Conservation (phyloP, 148 eudicot genomes). For the Hydrangea macrophylla region DNA sequence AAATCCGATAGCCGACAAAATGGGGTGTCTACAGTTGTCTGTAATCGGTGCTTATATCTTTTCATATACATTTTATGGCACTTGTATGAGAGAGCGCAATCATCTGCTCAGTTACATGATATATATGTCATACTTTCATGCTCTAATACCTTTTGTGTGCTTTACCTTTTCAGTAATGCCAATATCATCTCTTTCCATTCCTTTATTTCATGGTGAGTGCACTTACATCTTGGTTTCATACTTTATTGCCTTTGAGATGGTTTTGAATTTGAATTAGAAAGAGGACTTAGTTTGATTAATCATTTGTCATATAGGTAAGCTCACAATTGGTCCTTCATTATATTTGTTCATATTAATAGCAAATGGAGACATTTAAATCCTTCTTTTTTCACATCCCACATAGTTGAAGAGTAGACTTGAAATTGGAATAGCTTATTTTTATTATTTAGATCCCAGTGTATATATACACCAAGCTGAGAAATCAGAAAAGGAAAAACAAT, state of each 20-base stretch:
- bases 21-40: too few species aligned
- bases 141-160: slow-evolving; percentile 10
- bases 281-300: neutral
- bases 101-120: neutral
- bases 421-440: too few species aligned
- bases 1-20: too few species aligned
- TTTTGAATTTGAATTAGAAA: neutral
- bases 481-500: too few species aligned
- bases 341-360: too few species aligned
- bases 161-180: slow-evolving; percentile 65
- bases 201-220: slow-evolving; percentile 91
- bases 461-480: too few species aligned
- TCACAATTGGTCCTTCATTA: neutral
- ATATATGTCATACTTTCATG: neutral
- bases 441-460: too few species aligned
- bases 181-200: slow-evolving; percentile 80
- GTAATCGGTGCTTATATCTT: too few species aligned
- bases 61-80: neutral
- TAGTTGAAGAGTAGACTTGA: too few species aligned
- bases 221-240: neutral
- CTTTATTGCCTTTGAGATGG: neutral
- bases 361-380: neutral
- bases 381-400: neutral
- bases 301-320: neutral
- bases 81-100: neutral